phyloP scores from a whole-genome alignment of 169 alveolate genomes.

The Plasmodium ovale region DNA sequence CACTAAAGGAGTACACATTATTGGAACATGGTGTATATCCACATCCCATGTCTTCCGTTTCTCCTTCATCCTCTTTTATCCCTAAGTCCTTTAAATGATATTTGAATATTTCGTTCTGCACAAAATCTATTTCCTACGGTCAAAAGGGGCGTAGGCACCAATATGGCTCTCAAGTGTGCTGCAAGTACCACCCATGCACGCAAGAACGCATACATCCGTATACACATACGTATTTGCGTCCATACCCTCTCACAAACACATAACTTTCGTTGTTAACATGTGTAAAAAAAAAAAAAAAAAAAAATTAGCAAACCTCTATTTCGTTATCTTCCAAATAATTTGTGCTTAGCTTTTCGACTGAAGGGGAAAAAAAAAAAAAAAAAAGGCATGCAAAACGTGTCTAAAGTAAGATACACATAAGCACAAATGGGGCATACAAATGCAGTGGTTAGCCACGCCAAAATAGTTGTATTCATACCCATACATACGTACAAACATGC shows the following conservation, averaged over 20 bases:
- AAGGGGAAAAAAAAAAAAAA: constrained; percentile 5
- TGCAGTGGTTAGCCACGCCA: no score
- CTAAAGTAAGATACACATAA: not conserved
- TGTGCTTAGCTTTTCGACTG: constrained; percentile 61
- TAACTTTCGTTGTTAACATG: no score
- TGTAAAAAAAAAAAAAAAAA: not conserved
- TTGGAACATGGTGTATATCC: not conserved
- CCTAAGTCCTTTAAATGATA: constrained; percentile 22
- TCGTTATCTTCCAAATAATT: constrained; percentile 32
- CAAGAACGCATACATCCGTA: not conserved
- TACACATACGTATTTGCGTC: no score
- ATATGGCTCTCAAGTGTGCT: no score
- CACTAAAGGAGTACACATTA: constrained; percentile 12
- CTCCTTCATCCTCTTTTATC: not conserved
- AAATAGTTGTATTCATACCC: not conserved
- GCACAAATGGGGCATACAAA: not conserved
- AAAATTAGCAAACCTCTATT: constrained; percentile 15
- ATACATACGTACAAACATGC: not conserved
- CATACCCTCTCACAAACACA: no score
- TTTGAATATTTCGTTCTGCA: constrained; percentile 26
- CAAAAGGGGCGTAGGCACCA: not conserved
- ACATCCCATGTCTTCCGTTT: not conserved
- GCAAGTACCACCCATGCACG: not conserved
- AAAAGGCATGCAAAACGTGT: not conserved
- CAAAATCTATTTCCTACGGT: constrained; percentile 12